These are phyloP conservation scores for Boletellus ananas DNA, from an alignment of 768 basidiomycete species.

Conservation along the genomic window DNA sequence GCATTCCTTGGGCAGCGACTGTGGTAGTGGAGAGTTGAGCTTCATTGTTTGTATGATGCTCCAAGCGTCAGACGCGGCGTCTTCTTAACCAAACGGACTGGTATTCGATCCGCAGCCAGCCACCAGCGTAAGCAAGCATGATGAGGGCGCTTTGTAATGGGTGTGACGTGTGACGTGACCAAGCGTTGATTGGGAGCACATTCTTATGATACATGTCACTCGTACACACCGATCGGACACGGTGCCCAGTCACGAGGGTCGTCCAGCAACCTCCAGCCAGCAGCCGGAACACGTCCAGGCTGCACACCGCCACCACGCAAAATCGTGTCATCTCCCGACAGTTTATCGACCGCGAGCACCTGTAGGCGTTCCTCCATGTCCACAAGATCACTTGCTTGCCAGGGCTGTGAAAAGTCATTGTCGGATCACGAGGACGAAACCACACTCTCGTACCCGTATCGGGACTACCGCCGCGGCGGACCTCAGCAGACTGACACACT, in stretches of 20 bases:
- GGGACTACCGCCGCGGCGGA: slow-evolving; percentile 3
- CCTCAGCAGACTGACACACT: slow-evolving; percentile 16
- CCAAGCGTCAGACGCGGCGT: too few species aligned
- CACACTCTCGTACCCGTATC: slow-evolving; percentile 13
- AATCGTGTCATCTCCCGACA: neutral
- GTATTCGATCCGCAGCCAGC: too few species aligned
- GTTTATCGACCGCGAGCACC: slow-evolving; percentile 28
- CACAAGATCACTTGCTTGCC: slow-evolving; percentile 47
- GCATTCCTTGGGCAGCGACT: slow-evolving; percentile 75
- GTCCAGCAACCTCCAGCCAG: slow-evolving; percentile 55
- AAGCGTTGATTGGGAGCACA: neutral
- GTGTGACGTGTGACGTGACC: slow-evolving; percentile 21
- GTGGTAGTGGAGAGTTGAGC: slow-evolving; percentile 47
- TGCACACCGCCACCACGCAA: neutral
- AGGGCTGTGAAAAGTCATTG: slow-evolving; percentile 36
- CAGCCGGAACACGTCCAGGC: slow-evolving; percentile 1
- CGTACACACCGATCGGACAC: slow-evolving; percentile 64
- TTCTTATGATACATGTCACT: slow-evolving; percentile 3
- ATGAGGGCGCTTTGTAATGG: slow-evolving; percentile 15
- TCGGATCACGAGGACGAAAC: neutral
- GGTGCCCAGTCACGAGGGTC: slow-evolving; percentile 50
- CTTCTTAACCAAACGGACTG: too few species aligned
- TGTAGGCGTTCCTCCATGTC: slow-evolving; percentile 55
- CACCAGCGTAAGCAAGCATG: neutral
- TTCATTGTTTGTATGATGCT: slow-evolving; percentile 36